These are phyloP conservation scores for Poterioochromonas sp. DNA, from an alignment of 352 stramenopile genomes.

Conservation along the genomic window DNA sequence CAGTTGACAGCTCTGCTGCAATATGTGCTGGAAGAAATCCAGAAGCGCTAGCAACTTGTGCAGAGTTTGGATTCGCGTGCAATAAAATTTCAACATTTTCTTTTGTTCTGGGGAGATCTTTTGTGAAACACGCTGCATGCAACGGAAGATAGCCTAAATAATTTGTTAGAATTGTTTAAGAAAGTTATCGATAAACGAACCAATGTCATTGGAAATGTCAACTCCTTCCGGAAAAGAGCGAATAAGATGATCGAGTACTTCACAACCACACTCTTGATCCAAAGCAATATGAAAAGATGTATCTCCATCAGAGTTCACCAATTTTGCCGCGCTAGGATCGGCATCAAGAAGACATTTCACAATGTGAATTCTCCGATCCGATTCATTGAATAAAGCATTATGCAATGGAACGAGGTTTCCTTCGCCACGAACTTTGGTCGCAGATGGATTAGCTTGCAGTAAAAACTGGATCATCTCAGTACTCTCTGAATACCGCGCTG, in stretches of 20 bases:
- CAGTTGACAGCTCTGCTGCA: neutral
- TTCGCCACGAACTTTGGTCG: conserved; percentile 3
- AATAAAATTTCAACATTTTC: neutral
- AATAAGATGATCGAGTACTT: neutral
- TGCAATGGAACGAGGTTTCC: conserved; percentile 8
- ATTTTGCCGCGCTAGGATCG: neutral
- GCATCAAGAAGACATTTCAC: conserved; percentile 9
- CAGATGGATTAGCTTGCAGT: conserved; percentile 14
- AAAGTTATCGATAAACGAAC: too few species aligned
- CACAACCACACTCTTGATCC: neutral
- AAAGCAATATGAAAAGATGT: conserved; percentile 1
- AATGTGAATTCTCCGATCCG: neutral
- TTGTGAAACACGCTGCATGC: neutral
- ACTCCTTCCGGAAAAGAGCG: neutral
- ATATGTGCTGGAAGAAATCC: neutral
- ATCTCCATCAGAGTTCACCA: conserved; percentile 13
- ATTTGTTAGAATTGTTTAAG: too few species aligned
- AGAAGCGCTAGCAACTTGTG: neutral
- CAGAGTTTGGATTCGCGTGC: neutral
- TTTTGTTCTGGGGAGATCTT: neutral
- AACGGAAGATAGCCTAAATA: neutral
- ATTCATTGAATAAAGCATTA: neutral
- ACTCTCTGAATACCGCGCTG: neutral
- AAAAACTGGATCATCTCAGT: conserved; percentile 17
- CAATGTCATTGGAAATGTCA: neutral